Evolutionary conservation across 495 filamentous ascomycete species (phyloP).

Genomic region (Astrothelium macrocarpum): DNA sequence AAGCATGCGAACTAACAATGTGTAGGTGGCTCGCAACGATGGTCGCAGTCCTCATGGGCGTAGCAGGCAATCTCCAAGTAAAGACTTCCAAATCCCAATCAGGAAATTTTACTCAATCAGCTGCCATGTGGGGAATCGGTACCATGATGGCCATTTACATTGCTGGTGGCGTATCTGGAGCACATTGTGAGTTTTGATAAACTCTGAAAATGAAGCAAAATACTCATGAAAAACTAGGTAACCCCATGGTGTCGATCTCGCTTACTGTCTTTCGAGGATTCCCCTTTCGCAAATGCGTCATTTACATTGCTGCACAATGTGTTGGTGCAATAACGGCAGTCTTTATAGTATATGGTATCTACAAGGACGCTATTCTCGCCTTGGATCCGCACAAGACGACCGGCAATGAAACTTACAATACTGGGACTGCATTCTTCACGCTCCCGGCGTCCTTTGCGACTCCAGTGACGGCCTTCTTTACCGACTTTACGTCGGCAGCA

Average conservation of each 20-base stretch:
- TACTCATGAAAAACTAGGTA: background rate
- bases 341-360: slow-evolving; percentile 44
- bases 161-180: slow-evolving; percentile 16
- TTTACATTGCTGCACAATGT: slow-evolving; percentile 45
- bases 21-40: slow-evolving; percentile 7
- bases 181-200: slow-evolving; percentile 6
- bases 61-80: slow-evolving; percentile 37
- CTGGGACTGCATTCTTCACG: slow-evolving; percentile 34
- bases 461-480: slow-evolving; percentile 41
- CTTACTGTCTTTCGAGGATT: slow-evolving; percentile 13
- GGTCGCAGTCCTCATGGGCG: slow-evolving; percentile 19
- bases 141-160: slow-evolving; percentile 52
- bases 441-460: slow-evolving; percentile 39
- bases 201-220: background rate
- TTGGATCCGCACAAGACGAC: slow-evolving; percentile 26
- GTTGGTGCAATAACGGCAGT: slow-evolving; percentile 48
- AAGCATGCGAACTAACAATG: background rate
- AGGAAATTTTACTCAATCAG: slow-evolving; percentile 40
- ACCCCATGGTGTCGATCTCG: slow-evolving; percentile 9
- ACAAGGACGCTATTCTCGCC: slow-evolving; percentile 38
- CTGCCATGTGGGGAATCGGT: slow-evolving; percentile 47
- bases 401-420: slow-evolving; percentile 12
- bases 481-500: slow-evolving; percentile 40
- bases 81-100: slow-evolving; percentile 32
- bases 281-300: slow-evolving; percentile 34